Base-by-base conservation (phyloP, 805 yeast genomes). In the Saccharomycopsis sp. region DNA sequence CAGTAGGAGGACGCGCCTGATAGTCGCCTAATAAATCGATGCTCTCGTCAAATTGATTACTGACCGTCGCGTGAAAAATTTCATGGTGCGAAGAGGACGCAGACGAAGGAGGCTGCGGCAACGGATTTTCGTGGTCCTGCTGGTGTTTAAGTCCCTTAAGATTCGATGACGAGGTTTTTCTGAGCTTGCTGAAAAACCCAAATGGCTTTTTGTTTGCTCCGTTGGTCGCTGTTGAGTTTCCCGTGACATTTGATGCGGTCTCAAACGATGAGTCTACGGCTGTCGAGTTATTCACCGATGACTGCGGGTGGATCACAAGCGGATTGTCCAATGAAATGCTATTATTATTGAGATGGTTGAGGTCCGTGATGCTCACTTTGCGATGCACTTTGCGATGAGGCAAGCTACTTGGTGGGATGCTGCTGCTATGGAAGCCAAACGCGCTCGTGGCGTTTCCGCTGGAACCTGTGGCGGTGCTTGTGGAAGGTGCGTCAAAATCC, bases 311-410 rank as follows among this genome's bases (percentile, higher is more conserved):
- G 19, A 34, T 34, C 17, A 19, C n/a, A 15, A 15, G 38, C 19
- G 25, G 35, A 22, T n/a, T 24, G 42, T 19, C 38, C 22, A 51
- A 12, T 3, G 62, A 44, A 17, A 59, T 17, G 49, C 62, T 59
- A 22, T 57, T 47, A 24, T 57, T 59, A 24, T 59, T 47, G 12
- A 59, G 51, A 51, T 59, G 62, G 5, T 8, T 51, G 2, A 59
- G 50, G n/a, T 59, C 60, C 19, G 54, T 59, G 50, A 59, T 47
- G 49, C 62, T 59, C 22, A 59, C 57, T 34, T 57, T 56, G 14
- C 59, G 24, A 17, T 62, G 47, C 2, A 47, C 50, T n/a, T n/a
- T 17, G 20, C 25, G 29, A 8, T 41, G 25, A 25, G 34, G 52
- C 19, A 12, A 25, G 3, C 35, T 17, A 9, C 52, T 7, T 3